These are phyloP conservation scores for Poa pratensis DNA, from an alignment of 176 grass and related monocot genomes.

Conservation along the genomic window DNA sequence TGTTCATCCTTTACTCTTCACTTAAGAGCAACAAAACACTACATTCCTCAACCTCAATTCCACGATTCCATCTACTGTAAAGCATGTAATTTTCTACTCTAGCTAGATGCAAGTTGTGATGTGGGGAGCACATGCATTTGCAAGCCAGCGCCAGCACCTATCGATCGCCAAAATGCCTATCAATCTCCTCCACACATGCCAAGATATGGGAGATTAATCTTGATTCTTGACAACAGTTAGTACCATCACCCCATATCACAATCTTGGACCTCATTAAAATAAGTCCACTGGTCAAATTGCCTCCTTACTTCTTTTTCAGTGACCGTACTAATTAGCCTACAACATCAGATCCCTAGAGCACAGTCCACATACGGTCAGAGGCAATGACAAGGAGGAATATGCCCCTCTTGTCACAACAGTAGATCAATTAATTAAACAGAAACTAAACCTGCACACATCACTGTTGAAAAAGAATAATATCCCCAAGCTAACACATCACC, in stretches of 20 bases:
- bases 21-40: neutral
- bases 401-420: neutral
- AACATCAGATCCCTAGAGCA: constrained; percentile 48
- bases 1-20: neutral
- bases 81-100: neutral
- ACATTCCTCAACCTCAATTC: no score
- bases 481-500: constrained; percentile 9
- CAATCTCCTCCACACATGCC: neutral
- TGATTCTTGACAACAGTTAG: constrained; percentile 4
- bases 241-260: constrained; percentile 17
- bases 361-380: constrained; percentile 32
- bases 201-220: constrained; percentile 34
- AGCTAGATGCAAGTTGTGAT: neutral
- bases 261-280: constrained; percentile 32
- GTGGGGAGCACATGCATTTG: neutral
- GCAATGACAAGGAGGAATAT: constrained; percentile 28
- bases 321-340: constrained; percentile 24
- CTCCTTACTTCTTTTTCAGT: neutral
- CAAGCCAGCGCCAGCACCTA: neutral
- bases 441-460: neutral
- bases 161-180: no score
- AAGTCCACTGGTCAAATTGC: constrained; percentile 1
- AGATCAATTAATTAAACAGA: constrained; percentile 24
- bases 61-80: no score
- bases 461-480: neutral